Evolutionary conservation across 2,329 filamentous ascomycete species (phyloP).

Genomic region (Alternaria gansuensis): DNA sequence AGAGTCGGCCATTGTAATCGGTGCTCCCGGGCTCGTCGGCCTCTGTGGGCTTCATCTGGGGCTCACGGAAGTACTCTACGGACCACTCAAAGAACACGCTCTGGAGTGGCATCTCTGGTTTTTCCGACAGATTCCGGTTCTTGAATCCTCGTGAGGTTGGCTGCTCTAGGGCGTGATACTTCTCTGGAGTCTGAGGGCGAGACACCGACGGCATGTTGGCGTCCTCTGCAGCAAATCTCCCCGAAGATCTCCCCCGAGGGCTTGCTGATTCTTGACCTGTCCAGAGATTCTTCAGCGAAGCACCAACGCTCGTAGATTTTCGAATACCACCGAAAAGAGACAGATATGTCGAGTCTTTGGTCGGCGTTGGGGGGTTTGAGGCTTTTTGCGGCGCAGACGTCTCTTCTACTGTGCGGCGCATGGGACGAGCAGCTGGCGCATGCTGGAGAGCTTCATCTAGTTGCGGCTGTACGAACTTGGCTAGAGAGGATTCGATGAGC

Average conservation of each 20-base stretch:
- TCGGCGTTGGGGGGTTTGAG: conserved; percentile 58
- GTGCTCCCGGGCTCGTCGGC: conserved; percentile 95
- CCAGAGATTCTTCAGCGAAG: conserved; percentile 70
- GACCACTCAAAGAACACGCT: conserved; percentile 95
- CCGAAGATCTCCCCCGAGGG: conserved; percentile 41
- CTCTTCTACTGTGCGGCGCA: conserved; percentile 44
- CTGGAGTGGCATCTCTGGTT: conserved; percentile 75
- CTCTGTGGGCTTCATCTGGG: conserved; percentile 96
- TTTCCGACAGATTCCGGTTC: conserved; percentile 66
- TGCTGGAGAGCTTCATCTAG: conserved; percentile 73
- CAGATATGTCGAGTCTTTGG: conserved; percentile 67
- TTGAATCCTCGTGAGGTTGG: conserved; percentile 81
- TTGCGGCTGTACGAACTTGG: conserved; percentile 71
- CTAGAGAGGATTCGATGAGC: conserved; percentile 79
- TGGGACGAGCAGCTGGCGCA: conserved; percentile 58
- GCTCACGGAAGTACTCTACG: conserved; percentile 94
- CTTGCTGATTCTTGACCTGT: conserved; percentile 47
- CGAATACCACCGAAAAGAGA: conserved; percentile 65
- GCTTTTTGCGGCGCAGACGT: conserved; percentile 54
- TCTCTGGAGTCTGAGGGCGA: conserved; percentile 69
- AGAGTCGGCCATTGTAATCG: conserved; percentile 94
- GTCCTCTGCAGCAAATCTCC: conserved; percentile 63
- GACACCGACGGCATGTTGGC: conserved; percentile 75
- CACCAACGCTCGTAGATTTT: conserved; percentile 71
- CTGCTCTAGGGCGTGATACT: conserved; percentile 75